Evolutionary conservation across 2,329 filamentous ascomycete species (phyloP).

Genomic region (Leptographium galeiforme): DNA sequence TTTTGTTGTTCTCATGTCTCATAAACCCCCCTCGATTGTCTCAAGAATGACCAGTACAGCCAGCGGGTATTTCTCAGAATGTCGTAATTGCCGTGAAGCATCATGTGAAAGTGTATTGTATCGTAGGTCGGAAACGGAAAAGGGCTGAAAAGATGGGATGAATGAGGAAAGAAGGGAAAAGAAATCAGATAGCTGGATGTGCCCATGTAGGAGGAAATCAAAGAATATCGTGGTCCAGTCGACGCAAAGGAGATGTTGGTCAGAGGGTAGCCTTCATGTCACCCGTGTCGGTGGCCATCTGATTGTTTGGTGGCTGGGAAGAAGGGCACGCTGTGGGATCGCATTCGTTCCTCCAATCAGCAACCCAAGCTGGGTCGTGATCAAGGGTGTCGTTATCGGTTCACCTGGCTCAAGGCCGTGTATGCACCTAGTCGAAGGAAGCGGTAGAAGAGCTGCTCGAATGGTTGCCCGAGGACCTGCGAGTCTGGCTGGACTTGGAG

Average conservation of each 20-base stretch:
- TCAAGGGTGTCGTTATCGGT: background rate
- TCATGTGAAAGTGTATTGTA: conserved; percentile 17
- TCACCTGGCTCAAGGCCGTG: background rate
- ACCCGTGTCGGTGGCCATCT: background rate
- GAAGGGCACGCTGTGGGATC: background rate
- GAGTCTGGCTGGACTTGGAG: background rate
- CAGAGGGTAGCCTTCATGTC: background rate
- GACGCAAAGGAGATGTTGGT: background rate
- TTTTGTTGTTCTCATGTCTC: conserved; percentile 1
- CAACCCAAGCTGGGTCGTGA: background rate
- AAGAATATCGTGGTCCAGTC: background rate
- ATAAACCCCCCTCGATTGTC: background rate
- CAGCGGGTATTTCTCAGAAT: conserved; percentile 14
- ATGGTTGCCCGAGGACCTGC: conserved; percentile 33
- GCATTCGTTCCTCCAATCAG: background rate
- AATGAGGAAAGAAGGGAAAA: background rate
- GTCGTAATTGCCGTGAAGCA: conserved; percentile 21
- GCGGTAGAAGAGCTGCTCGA: conserved; percentile 50
- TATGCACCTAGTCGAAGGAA: conserved; percentile 34
- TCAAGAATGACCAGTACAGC: conserved; percentile 1
- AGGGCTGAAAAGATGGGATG: background rate
- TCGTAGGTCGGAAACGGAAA: conserved; percentile 4
- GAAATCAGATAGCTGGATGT: background rate
- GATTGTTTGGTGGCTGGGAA: background rate
- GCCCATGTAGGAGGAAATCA: background rate